Evolutionary conservation across 345 rosid species (phyloP).

Genomic region (Syzygium aromaticum): DNA sequence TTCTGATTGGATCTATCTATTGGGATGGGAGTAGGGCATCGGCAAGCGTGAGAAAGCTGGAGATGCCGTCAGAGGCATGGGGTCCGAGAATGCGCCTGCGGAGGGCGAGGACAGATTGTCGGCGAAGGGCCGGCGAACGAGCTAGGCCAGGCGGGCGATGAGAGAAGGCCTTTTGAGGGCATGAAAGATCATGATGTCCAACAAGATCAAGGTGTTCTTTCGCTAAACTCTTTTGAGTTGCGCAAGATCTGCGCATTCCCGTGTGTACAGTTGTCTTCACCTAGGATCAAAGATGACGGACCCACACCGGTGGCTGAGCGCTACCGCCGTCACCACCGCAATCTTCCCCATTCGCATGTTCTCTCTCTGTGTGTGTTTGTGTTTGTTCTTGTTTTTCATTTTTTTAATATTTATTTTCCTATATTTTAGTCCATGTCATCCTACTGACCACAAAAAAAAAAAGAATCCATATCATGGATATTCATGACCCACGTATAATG

Average conservation of each 20-base stretch:
- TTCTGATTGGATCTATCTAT: not conserved
- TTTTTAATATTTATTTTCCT: not conserved
- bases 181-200: not conserved
- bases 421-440: not conserved
- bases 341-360: not conserved
- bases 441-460: not conserved
- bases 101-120: not conserved
- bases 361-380: not conserved
- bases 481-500: no score
- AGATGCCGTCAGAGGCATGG: not conserved
- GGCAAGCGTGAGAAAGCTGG: not conserved
- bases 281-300: not conserved
- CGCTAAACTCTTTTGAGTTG: not conserved
- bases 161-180: not conserved
- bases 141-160: not conserved
- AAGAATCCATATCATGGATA: accelerated
- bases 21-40: not conserved
- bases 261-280: not conserved
- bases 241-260: not conserved
- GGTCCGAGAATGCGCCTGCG: not conserved
- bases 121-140: not conserved
- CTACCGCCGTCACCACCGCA: not conserved
- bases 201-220: not conserved
- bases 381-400: not conserved
- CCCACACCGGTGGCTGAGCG: not conserved